Base-by-base conservation (phyloP, 805 yeast species). In the Saccharomyces jurei region DNA sequence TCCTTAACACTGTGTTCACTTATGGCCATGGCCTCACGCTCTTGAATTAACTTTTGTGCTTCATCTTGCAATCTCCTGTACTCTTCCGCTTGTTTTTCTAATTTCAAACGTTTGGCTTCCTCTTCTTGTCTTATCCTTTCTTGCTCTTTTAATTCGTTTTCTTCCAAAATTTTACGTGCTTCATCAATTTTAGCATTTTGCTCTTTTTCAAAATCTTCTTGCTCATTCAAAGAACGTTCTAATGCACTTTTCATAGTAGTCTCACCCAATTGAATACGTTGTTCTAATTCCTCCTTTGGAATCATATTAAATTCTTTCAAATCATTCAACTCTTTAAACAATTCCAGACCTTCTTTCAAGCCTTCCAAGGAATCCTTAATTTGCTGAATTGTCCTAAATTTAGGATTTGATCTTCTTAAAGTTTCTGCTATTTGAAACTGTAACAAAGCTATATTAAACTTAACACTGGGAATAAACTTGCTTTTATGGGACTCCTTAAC, bases 341-440 rank as follows among this genome's bases (percentile, higher is more conserved):
- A 66, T 17, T 64, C 67, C 54, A 89, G 80, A 9, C 91, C 96
- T 25, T 77, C 76, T 27, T 81, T 77, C 57, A 91, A 75, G 2
- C 83, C 87, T 6, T 62, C 66, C 14, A 79, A 71, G 2, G 87
- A 81, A 0, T 70, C 68, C 53, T 81, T 78, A 55, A 94, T 79
- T 56, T 84, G 89, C 14, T 74, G 78, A 52, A 83, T 69, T 1
- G 78, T 78, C 64, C 97, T 81, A 60, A 82, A 81, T 41, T 78
- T 77, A 6, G 77, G 73, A 2, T 81, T 75, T 36, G 83, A 68
- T 61, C 87, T 87, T 58, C 87, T 80, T 30, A 91, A 71, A 57
- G 82, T 82, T 59, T 90, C 97, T 0, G 97, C 97, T 54, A 89
- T 77, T 69, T 90, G 96, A 70, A 86, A 89, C 63, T 87, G 86